phyloP scores from a whole-genome alignment of 2,329 filamentous ascomycete genomes.

The Monascus ruber region DNA sequence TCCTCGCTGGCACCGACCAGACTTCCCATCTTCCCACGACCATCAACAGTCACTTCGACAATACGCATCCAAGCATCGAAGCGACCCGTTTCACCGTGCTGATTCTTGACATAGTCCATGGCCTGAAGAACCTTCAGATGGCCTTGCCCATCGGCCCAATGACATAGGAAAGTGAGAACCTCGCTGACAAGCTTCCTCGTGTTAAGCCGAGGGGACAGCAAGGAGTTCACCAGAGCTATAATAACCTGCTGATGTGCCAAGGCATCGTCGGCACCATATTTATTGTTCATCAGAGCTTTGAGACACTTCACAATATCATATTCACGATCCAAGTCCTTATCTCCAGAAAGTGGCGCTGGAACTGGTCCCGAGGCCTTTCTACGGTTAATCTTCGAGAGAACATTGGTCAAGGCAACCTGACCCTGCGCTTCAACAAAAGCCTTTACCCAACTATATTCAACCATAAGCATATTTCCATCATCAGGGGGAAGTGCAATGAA shows the following conservation, averaged over 20 bases:
- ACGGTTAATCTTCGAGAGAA: slow-evolving; percentile 86
- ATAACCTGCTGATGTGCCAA: slow-evolving; percentile 82
- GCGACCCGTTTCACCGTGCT: slow-evolving; percentile 82
- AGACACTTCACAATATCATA: slow-evolving; percentile 98
- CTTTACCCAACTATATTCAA: slow-evolving; percentile 62
- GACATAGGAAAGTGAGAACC: slow-evolving; percentile 88
- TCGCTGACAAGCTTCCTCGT: slow-evolving; percentile 93
- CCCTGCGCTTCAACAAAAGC: slow-evolving; percentile 95
- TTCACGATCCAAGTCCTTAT: slow-evolving; percentile 78
- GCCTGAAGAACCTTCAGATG: slow-evolving; percentile 90
- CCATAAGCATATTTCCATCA: background rate
- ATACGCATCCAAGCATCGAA: slow-evolving; percentile 99
- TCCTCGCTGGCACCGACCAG: slow-evolving; percentile 94
- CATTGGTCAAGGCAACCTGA: slow-evolving; percentile 87
- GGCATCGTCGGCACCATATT: slow-evolving; percentile 94
- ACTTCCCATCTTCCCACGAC: slow-evolving; percentile 96
- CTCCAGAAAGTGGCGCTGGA: slow-evolving; percentile 48
- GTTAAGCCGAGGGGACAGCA: slow-evolving; percentile 79
- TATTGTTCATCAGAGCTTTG: slow-evolving; percentile 98
- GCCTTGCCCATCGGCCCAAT: slow-evolving; percentile 81
- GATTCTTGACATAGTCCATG: slow-evolving; percentile 78
- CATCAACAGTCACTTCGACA: slow-evolving; percentile 92
- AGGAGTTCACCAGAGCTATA: slow-evolving; percentile 70
- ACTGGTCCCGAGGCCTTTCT: slow-evolving; percentile 65
- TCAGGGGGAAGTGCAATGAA: background rate